These are phyloP conservation scores for Bidens hawaiensis DNA, from an alignment of 140 eudicot genomes.

Conservation along the genomic window DNA sequence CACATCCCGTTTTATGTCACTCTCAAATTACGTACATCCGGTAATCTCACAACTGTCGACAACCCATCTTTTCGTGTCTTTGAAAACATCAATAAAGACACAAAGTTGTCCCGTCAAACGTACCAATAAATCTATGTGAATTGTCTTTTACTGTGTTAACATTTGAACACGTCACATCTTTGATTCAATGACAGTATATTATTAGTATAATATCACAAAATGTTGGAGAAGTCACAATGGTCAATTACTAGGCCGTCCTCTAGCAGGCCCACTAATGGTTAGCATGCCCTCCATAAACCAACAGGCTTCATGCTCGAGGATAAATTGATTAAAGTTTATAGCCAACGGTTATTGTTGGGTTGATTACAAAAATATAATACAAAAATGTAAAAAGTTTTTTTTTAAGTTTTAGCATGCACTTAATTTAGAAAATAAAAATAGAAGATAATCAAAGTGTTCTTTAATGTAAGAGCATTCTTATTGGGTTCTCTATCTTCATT, in stretches of 20 bases:
- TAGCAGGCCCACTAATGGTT: conserved; percentile 1
- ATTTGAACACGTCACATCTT: background rate
- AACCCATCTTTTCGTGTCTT: conserved; percentile 10
- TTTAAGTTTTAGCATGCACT: too few relatives aligned
- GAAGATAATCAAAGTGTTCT: too few relatives aligned
- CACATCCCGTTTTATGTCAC: background rate
- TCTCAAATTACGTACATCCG: background rate
- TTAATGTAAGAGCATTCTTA: too few relatives aligned
- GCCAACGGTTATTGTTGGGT: too few relatives aligned
- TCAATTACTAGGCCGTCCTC: background rate
- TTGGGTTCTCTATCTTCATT: too few relatives aligned
- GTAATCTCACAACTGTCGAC: background rate
- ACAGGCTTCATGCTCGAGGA: background rate
- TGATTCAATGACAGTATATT: background rate
- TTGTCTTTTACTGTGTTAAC: background rate
- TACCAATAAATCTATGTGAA: background rate
- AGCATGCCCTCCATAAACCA: background rate
- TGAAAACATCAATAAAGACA: conserved; percentile 17
- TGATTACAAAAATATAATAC: too few relatives aligned
- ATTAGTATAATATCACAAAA: background rate
- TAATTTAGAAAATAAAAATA: too few relatives aligned
- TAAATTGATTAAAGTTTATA: background rate
- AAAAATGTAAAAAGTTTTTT: too few relatives aligned
- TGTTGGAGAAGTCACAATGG: background rate
- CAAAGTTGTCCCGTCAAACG: background rate